Conservation (phyloP, 495 filamentous ascomycete genomes). For the Neurospora sp. region DNA sequence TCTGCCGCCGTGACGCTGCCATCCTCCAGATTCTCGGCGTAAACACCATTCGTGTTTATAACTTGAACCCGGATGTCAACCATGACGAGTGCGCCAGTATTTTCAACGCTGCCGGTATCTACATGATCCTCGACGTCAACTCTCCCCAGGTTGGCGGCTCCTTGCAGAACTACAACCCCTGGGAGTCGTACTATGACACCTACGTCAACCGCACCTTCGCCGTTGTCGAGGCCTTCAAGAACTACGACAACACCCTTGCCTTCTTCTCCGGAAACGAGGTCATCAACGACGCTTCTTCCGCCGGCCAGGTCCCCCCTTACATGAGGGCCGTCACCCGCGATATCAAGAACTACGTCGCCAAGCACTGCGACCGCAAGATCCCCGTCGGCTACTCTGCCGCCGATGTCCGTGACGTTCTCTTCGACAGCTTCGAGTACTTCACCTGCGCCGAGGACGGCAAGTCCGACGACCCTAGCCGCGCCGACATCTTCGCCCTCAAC, state of each 20-base stretch:
- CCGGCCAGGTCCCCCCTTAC: slow-evolving; percentile 49
- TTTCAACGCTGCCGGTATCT: slow-evolving; percentile 66
- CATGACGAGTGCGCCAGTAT: slow-evolving; percentile 85
- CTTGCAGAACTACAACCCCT: slow-evolving; percentile 60
- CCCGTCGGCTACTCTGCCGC: slow-evolving; percentile 65
- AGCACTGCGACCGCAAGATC: slow-evolving; percentile 29
- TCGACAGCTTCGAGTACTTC: slow-evolving; percentile 76
- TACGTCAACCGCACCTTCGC: slow-evolving; percentile 83
- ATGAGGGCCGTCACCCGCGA: slow-evolving; percentile 77
- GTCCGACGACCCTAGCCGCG: slow-evolving; percentile 50
- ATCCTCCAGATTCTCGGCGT: slow-evolving; percentile 76
- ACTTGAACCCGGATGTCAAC: slow-evolving; percentile 71
- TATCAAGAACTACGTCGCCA: slow-evolving; percentile 65
- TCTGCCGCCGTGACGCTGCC: slow-evolving; percentile 83
- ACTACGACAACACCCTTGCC: slow-evolving; percentile 79
- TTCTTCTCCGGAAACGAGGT: slow-evolving; percentile 96
- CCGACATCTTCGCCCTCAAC: slow-evolving; percentile 90
- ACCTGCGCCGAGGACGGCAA: slow-evolving; percentile 65
- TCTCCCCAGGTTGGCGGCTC: slow-evolving; percentile 71
- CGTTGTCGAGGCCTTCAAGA: slow-evolving; percentile 89
- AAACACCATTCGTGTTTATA: slow-evolving; percentile 92
- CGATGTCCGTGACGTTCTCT: slow-evolving; percentile 70
- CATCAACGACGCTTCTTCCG: slow-evolving; percentile 58
- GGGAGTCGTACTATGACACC: slow-evolving; percentile 56
- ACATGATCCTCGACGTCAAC: slow-evolving; percentile 78